A percentile compares a stretch with the other conserved stretches of the same genome.
Conservation (phyloP, 306 rosid species). For the Glycine soja region DNA sequence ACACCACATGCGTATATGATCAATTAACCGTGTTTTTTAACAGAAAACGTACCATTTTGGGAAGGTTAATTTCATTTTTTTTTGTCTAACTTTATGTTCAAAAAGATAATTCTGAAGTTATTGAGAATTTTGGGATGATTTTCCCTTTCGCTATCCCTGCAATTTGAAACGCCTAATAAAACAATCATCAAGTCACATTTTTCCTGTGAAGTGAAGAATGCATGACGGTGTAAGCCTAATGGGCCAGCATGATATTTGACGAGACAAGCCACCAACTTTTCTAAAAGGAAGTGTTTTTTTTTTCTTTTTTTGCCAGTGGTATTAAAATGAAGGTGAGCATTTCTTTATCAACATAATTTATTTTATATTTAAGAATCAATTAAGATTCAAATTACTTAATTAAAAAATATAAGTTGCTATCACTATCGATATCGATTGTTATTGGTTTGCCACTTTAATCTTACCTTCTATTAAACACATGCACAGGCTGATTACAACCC, state of each 20-base stretch:
- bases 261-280: too few species aligned
- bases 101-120: neutral
- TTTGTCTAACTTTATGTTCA: neutral
- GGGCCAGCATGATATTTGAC: too few species aligned
- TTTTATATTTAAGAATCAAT: too few species aligned
- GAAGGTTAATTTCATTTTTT: neutral
- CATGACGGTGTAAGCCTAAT: too few species aligned
- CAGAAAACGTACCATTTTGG: neutral
- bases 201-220: too few species aligned
- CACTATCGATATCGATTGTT: too few species aligned
- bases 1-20: neutral
- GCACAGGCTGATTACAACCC: too few species aligned
- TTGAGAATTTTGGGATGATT: constrained; percentile 13
- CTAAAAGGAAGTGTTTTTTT: constrained; percentile 25
- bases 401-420: too few species aligned
- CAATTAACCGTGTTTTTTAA: neutral
- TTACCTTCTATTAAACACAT: too few species aligned
- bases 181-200: neutral
- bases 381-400: too few species aligned
- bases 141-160: neutral
- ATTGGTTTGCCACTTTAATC: too few species aligned
- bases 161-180: constrained; percentile 17
- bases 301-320: constrained; percentile 49
- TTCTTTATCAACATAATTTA: too few species aligned
- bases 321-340: constrained; percentile 47